These are phyloP conservation scores for Chrysopogon serrulatus DNA, from an alignment of 176 grass and related monocot species.

Conservation along the genomic window DNA sequence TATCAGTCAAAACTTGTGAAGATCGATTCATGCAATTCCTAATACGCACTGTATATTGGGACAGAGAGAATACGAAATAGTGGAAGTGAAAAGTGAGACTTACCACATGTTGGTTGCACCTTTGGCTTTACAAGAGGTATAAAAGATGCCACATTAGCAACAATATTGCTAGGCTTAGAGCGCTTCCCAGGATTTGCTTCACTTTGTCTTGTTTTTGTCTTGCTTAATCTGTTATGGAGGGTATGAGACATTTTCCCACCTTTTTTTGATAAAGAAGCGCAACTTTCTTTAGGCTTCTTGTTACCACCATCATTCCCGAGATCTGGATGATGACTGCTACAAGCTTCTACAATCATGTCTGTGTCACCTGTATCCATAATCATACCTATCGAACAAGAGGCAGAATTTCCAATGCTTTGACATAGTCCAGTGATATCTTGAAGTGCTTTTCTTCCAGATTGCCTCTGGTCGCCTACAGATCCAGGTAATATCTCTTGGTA, in stretches of 20 bases:
- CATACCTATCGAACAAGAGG: conserved; percentile 28
- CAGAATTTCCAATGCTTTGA: conserved; percentile 37
- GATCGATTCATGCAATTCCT: neutral
- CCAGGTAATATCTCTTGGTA: conserved; percentile 19
- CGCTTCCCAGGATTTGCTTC: conserved; percentile 42
- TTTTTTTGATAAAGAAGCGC: conserved; percentile 48
- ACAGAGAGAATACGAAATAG: neutral
- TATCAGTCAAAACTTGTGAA: neutral
- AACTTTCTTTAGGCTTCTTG: conserved; percentile 48
- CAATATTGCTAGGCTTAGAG: conserved; percentile 80
- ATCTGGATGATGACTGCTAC: conserved; percentile 13
- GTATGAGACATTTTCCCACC: conserved; percentile 38
- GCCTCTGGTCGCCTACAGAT: conserved; percentile 14
- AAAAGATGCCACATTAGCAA: conserved; percentile 76
- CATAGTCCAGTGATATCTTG: conserved; percentile 55
- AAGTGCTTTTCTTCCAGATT: conserved; percentile 47
- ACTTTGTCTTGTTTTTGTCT: conserved; percentile 41
- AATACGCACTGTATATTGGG: neutral
- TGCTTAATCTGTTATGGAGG: conserved; percentile 45
- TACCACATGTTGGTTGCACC: conserved; percentile 49
- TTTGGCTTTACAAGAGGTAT: conserved; percentile 82
- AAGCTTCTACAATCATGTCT: conserved; percentile 23
- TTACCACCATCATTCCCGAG: conserved; percentile 30
- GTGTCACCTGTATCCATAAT: conserved; percentile 22
- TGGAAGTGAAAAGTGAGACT: conserved; percentile 25